Conservation (phyloP, 441 rosid genomes). For the Viola pubescens region DNA sequence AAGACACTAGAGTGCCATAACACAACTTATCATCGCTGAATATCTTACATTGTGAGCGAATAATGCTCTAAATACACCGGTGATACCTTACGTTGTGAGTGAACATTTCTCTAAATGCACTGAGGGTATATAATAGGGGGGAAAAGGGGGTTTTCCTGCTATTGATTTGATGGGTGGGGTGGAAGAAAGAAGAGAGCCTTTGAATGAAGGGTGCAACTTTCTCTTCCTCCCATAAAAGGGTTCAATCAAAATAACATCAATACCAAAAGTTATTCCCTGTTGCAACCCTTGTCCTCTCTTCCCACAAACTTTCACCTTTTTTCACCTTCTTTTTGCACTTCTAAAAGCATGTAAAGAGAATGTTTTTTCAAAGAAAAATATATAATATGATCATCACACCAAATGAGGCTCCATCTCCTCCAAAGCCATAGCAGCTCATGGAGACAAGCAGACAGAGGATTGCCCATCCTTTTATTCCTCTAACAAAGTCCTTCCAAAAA, state of each 20-base stretch:
- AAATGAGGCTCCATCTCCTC: constrained; percentile 24
- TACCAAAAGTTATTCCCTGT: constrained; percentile 19
- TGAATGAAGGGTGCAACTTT: constrained; percentile 2
- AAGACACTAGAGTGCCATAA: too few species aligned
- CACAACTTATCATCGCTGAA: too few species aligned
- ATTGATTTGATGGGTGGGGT: background rate
- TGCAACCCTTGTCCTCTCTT: constrained; percentile 19
- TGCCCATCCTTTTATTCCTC: constrained; percentile 29
- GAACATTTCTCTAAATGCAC: too few species aligned
- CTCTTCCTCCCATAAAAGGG: constrained; percentile 19
- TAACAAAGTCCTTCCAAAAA: constrained; percentile 21
- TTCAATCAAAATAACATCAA: constrained; percentile 19
- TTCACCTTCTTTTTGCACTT: constrained; percentile 12
- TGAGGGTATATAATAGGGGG: background rate
- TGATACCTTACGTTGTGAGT: too few species aligned
- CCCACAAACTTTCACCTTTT: background rate
- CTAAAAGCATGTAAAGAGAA: constrained; percentile 17
- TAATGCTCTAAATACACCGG: too few species aligned
- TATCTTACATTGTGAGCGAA: too few species aligned
- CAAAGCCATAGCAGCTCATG: constrained; percentile 25
- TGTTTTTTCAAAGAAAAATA: constrained; percentile 8
- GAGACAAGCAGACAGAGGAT: constrained; percentile 22
- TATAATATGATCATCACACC: constrained; percentile 23
- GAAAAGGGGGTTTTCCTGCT: too few species aligned
- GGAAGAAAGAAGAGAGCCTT: background rate